phyloP scores from a whole-genome alignment of 1,139 yeast species.

The Komagataea norvegica region DNA sequence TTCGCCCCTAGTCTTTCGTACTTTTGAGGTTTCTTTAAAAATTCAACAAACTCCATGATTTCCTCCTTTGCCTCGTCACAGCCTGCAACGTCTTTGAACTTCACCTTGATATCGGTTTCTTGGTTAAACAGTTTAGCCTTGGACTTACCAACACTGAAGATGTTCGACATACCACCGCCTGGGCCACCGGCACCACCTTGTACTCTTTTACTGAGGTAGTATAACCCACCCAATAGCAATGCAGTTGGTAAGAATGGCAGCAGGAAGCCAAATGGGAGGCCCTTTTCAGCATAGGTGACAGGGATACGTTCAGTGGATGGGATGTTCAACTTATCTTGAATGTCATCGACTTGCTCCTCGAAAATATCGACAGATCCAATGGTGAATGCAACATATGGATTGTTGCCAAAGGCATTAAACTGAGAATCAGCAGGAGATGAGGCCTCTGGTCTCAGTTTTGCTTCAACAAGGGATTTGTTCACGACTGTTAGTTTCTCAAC shows the following conservation, averaged over 20 bases:
- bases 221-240: constrained; percentile 78
- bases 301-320: constrained; percentile 70
- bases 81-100: constrained; percentile 94
- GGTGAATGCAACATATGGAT: constrained; percentile 41
- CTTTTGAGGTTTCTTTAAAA: constrained; percentile 81
- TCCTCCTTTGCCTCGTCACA: constrained; percentile 97
- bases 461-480: constrained; percentile 72
- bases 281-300: constrained; percentile 70
- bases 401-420: constrained; percentile 12
- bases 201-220: constrained; percentile 57
- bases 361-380: constrained; percentile 93
- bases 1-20: constrained; percentile 92
- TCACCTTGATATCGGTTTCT: constrained; percentile 83
- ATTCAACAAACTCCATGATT: constrained; percentile 94
- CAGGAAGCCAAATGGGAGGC: constrained; percentile 56
- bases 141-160: constrained; percentile 70
- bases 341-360: constrained; percentile 73
- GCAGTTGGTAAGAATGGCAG: constrained; percentile 82
- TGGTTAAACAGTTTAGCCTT: constrained; percentile 89
- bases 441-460: constrained; percentile 60
- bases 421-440: constrained; percentile 20
- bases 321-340: constrained; percentile 65
- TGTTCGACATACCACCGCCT: constrained; percentile 42
- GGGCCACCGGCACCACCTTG: constrained; percentile 46
- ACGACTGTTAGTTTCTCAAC: constrained; percentile 63